Evolutionary conservation across 1,139 yeast species (phyloP).

Genomic region (Candida sp.): DNA sequence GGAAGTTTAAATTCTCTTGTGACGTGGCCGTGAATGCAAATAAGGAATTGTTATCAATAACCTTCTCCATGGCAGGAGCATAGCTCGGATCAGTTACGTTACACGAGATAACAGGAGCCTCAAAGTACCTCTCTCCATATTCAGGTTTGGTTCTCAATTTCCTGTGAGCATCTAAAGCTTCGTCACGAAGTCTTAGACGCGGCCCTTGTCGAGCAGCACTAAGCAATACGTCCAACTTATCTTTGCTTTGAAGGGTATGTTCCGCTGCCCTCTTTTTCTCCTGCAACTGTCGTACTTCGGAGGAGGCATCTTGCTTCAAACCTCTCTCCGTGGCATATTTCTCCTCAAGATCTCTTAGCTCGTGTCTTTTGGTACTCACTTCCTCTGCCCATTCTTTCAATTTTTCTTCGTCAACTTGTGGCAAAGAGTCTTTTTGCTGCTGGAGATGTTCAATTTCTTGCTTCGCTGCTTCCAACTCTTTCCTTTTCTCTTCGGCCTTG

Average conservation of each 20-base stretch:
- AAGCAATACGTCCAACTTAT: slow-evolving; percentile 48
- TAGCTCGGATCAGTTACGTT: slow-evolving; percentile 51
- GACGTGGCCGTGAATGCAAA: slow-evolving; percentile 50
- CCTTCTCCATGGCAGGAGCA: slow-evolving; percentile 61
- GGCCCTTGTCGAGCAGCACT: slow-evolving; percentile 26
- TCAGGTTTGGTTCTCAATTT: slow-evolving; percentile 31
- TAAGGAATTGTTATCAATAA: slow-evolving; percentile 57
- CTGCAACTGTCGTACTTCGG: slow-evolving; percentile 22
- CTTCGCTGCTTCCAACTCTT: slow-evolving; percentile 24
- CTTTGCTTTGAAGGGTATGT: slow-evolving; percentile 47
- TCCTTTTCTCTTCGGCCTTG: slow-evolving; percentile 25
- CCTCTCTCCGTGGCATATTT: slow-evolving; percentile 19
- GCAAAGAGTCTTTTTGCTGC: slow-evolving; percentile 13
- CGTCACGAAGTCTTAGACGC: slow-evolving; percentile 29
- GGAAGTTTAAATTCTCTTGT: slow-evolving; percentile 22
- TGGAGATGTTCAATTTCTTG: slow-evolving; percentile 19
- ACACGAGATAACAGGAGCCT: slow-evolving; percentile 80
- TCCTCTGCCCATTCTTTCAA: slow-evolving; percentile 16
- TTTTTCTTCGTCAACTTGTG: slow-evolving; percentile 21
- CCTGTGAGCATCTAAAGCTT: slow-evolving; percentile 35
- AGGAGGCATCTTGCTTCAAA: slow-evolving; percentile 21
- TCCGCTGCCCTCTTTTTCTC: slow-evolving; percentile 18
- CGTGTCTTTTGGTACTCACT: slow-evolving; percentile 18
- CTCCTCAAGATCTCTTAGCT: slow-evolving; percentile 16
- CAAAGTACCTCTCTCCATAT: slow-evolving; percentile 53